A percentile compares a stretch with the other conserved stretches of the same genome.
Conservation (phyloP, 352 stramenopile species). For the Pythium volutum region DNA sequence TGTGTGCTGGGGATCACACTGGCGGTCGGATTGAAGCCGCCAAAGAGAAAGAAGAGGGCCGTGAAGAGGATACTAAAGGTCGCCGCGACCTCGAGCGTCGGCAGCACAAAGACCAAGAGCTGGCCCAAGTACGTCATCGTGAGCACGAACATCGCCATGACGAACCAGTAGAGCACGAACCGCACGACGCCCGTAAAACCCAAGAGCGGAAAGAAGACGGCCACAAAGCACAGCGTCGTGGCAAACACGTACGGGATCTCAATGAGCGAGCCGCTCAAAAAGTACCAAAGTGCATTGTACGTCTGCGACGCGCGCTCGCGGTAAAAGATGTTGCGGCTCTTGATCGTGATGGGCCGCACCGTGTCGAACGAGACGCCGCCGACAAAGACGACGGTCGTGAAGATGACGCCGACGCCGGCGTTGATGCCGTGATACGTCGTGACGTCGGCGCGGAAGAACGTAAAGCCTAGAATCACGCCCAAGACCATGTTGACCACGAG, state of each 20-base stretch:
- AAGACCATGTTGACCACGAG: slow-evolving; percentile 72
- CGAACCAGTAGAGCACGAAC: slow-evolving; percentile 57
- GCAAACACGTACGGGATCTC: too few relatives aligned
- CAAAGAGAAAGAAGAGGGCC: slow-evolving; percentile 51
- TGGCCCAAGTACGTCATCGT: slow-evolving; percentile 50
- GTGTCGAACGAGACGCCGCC: slow-evolving; percentile 75
- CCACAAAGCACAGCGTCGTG: slow-evolving; percentile 44
- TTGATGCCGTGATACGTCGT: slow-evolving; percentile 53
- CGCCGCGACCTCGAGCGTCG: slow-evolving; percentile 35
- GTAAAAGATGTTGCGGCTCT: slow-evolving; percentile 78
- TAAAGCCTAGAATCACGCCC: slow-evolving; percentile 71
- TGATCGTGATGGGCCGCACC: slow-evolving; percentile 72
- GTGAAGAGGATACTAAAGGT: slow-evolving; percentile 36
- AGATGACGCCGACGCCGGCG: slow-evolving; percentile 77
- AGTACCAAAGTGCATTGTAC: too few relatives aligned
- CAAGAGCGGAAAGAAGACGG: slow-evolving; percentile 55
- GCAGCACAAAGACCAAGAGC: slow-evolving; percentile 42
- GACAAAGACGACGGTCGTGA: slow-evolving; percentile 82
- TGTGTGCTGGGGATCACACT: slow-evolving; percentile 27
- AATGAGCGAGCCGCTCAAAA: too few relatives aligned
- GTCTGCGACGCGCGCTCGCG: slow-evolving; percentile 53
- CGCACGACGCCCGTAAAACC: slow-evolving; percentile 40
- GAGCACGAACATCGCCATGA: slow-evolving; percentile 43
- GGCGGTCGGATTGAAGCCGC: slow-evolving; percentile 42
- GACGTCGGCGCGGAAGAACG: slow-evolving; percentile 55